Base-by-base conservation (phyloP, 768 basidiomycete species). In the Melanogaster broomeanus region DNA sequence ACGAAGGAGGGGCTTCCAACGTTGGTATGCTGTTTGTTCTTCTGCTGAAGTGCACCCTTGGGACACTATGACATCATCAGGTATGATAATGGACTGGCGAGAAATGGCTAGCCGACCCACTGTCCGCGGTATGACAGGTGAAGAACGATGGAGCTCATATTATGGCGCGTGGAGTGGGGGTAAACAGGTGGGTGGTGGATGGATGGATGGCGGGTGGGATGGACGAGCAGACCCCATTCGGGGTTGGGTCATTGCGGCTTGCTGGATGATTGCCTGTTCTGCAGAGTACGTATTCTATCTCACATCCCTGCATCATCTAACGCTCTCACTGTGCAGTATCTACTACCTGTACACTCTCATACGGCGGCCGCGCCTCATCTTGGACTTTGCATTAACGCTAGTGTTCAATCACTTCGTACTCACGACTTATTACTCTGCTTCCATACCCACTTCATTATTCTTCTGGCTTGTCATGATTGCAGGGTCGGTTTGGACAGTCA, bases 51-150 rank as follows among this genome's bases (percentile, higher is more conserved):
- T 31, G 28, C 28, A n/a, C 34, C 24, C 38, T 18, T 34, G 48
- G 33, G 18, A 41, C 45, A 18, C 51, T 18, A 44, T 48, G 45
- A 53, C 41, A 27, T 47, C 41, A 46, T 49, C 54, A 87, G 88
- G 87, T 3, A 91, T 93, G 87, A 75, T 98, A 33, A 93, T 99
- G 86, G 95, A 98, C 72, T 99, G 97, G 97, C 80, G 93, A 41
- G 90, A 98, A 69, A 87, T 99, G 83, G 89, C 94, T 1, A 90
- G 93, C 4, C 72, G 81, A 45, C 84, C 90, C 4, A 94, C 93
- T 0, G 83, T 88, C 19, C 80, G 79, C 49, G 81, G 81, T 24
- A 69, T 83, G 49, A 79, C 83, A 21, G 86, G 83, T 16, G 80
- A 81, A 48, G 80, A 83, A 38, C 72, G 80, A 40, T 90, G 87